Evolutionary conservation across 257 asterid species (phyloP).

Genomic region (Agastache rugosa): DNA sequence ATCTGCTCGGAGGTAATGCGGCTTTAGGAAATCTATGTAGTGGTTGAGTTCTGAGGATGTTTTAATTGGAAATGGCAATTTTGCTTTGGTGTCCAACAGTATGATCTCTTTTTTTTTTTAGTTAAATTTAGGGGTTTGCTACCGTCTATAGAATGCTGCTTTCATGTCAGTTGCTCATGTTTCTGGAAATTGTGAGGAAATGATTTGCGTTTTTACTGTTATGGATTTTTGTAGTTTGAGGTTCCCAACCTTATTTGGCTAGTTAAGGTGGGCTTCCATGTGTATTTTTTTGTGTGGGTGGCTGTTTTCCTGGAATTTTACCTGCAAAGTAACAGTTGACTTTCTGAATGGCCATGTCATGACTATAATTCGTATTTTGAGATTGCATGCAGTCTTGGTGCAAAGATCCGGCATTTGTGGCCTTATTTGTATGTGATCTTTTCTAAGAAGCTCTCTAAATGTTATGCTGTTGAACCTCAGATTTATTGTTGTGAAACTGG

Average conservation of each 20-base stretch:
- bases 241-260: not conserved
- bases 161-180: conserved; percentile 16
- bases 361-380: not conserved
- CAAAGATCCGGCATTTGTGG: not conserved
- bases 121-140: not conserved
- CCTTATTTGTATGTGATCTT: conserved; percentile 7
- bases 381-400: conserved; percentile 15
- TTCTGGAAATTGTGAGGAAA: conserved; percentile 20
- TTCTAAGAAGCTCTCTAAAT: conserved; percentile 5
- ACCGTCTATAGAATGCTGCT: not conserved
- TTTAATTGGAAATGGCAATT: not conserved
- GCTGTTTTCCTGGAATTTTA: not conserved
- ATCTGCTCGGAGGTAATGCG: conserved; percentile 26
- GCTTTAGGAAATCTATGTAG: conserved; percentile 9
- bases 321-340: not conserved
- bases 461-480: conserved; percentile 53
- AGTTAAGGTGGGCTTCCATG: conserved; percentile 5
- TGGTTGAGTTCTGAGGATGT: conserved; percentile 22
- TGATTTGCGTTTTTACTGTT: not conserved
- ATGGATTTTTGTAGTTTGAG: not conserved
- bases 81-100: conserved; percentile 1
- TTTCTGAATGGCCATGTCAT: conserved; percentile 5
- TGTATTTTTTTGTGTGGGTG: not conserved
- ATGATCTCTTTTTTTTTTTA: not conserved
- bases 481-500: conserved; percentile 64